Percentiles rank a stretch among this genome's conserved stretches.
Conservation (phyloP, 2,329 filamentous ascomycete species). For the Ophiostoma piceae region DNA sequence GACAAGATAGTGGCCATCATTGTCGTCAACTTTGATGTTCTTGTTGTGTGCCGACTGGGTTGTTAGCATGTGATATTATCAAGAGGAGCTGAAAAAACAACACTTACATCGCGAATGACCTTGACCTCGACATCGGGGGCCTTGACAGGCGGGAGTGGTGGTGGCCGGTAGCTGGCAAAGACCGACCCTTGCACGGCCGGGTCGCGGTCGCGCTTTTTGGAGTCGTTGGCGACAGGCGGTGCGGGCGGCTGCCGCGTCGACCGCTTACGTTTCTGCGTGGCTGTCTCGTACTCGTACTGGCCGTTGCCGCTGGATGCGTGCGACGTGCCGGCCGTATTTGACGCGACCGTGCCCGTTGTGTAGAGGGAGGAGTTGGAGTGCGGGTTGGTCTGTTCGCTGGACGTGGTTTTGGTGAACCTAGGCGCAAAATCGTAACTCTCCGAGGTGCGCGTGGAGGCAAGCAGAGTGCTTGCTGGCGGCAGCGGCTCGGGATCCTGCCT, state of each 20-base stretch:
- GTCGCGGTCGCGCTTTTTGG: slow-evolving; percentile 71
- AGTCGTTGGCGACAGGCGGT: slow-evolving; percentile 75
- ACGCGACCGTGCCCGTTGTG: slow-evolving; percentile 58
- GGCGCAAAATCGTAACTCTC: slow-evolving; percentile 64
- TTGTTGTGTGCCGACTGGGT: slow-evolving; percentile 29
- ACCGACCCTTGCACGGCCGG: slow-evolving; percentile 65
- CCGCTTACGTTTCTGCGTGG: slow-evolving; percentile 87
- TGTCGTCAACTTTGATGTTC: slow-evolving; percentile 79
- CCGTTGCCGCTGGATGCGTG: slow-evolving; percentile 58
- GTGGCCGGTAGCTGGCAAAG: slow-evolving; percentile 76
- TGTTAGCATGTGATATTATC: neutral
- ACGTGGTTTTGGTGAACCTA: slow-evolving; percentile 67
- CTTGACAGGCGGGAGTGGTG: slow-evolving; percentile 84
- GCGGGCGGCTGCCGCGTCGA: slow-evolving; percentile 67
- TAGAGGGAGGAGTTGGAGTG: slow-evolving; percentile 71
- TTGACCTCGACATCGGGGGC: slow-evolving; percentile 68
- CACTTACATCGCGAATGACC: slow-evolving; percentile 57
- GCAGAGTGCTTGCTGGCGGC: slow-evolving; percentile 23
- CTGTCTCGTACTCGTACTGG: slow-evolving; percentile 60
- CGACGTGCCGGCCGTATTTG: slow-evolving; percentile 82
- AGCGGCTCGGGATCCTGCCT: slow-evolving; percentile 49
- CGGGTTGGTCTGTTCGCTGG: slow-evolving; percentile 78
- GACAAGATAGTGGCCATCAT: slow-evolving; percentile 96
- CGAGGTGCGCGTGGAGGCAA: slow-evolving; percentile 31
- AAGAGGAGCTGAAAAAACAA: neutral